Evolutionary conservation across 2,329 filamentous ascomycete species (phyloP), one percentile per base, ranked within the genome.

Genomic region (Colletotrichum sp.): DNA sequence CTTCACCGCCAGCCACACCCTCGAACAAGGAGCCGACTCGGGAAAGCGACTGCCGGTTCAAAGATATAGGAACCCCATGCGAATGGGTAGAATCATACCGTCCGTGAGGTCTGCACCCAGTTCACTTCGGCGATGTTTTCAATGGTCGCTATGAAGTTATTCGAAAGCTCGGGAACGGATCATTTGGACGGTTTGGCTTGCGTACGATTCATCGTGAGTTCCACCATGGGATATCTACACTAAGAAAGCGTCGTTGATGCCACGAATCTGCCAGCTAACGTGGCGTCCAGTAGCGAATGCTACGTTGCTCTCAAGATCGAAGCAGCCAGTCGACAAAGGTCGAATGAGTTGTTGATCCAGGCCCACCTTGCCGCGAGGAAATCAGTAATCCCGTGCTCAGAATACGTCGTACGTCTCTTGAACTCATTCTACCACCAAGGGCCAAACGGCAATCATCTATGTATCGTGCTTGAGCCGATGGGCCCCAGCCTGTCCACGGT

Each of bases 391-490:
- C 21, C 65, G 6, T 59, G 73, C 6, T 34, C 57, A 11, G 59
- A 21, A 8, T 68, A 75, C 21, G 59, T 81, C 24, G 74, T 78
- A 4, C 72, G 72, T 33, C 62, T 82, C 2, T 16, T 80, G 1
- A 72, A 74, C n/a, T 76, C 80, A 12, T 83, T 84, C 47, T 68
- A 78, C 2, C 80, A 81, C 51, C 12, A 66, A 0, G 82, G 82
- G 0, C 81, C 82, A 4, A 82, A 83, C 6, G 81, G 82, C 5
- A 75, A 36, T 2, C 82, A 83, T 34, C 76, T 76, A 15, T 84
- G 81, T 38, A 75, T 81, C 1, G 76, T 82, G 1, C 80, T 80
- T 34, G 78, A 83, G 47, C 77, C 78, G 3, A 81, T 83, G 80
- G 82, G 79, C 1, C 78, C 77, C 9, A 76, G 77, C n/a, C 64